Percentiles rank a stretch among this genome's conserved stretches.
Evolutionary conservation across 768 basidiomycete genomes (phyloP).

Genomic region (Ephemerocybe angulata): DNA sequence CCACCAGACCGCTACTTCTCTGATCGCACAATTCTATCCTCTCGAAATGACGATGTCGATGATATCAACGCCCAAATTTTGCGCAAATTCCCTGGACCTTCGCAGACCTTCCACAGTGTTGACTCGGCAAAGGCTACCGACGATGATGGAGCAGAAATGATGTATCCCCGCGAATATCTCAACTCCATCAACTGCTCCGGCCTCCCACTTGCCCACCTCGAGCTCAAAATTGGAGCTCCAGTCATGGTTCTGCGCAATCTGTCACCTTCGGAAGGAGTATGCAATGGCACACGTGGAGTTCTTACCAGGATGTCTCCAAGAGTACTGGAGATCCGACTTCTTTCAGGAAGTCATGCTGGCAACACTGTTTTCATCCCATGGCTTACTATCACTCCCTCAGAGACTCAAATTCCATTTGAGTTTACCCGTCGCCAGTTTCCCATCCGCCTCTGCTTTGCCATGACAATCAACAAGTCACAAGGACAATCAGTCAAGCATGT

Average conservation of each 20-base stretch:
- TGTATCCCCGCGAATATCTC: constrained; percentile 36
- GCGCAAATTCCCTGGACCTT: constrained; percentile 14
- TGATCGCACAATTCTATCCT: constrained; percentile 32
- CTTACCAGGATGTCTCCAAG: constrained; percentile 20
- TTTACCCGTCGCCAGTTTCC: constrained; percentile 39
- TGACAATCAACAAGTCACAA: constrained; percentile 49
- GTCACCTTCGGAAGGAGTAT: constrained; percentile 30
- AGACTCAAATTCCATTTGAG: constrained; percentile 24
- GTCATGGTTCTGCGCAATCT: constrained; percentile 46
- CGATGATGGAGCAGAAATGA: constrained; percentile 19
- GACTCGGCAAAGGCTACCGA: constrained; percentile 9
- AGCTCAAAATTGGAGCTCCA: constrained; percentile 29
- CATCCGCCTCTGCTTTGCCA: constrained; percentile 40
- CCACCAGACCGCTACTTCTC: constrained; percentile 28
- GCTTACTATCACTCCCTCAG: constrained; percentile 30
- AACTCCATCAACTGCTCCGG: constrained; percentile 33
- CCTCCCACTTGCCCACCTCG: constrained; percentile 36
- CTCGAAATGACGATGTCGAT: constrained; percentile 35
- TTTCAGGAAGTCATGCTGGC: constrained; percentile 36
- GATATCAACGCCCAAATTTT: constrained; percentile 29
- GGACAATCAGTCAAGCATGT: constrained; percentile 43
- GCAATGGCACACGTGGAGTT: constrained; percentile 34
- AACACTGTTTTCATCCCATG: constrained; percentile 36
- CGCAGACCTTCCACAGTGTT: neutral
- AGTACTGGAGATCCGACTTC: constrained; percentile 32